A percentile compares a stretch with the other conserved stretches of the same genome.
Conservation (phyloP, 2,329 filamentous ascomycete species). For the Fusarium brevicatenulatum region DNA sequence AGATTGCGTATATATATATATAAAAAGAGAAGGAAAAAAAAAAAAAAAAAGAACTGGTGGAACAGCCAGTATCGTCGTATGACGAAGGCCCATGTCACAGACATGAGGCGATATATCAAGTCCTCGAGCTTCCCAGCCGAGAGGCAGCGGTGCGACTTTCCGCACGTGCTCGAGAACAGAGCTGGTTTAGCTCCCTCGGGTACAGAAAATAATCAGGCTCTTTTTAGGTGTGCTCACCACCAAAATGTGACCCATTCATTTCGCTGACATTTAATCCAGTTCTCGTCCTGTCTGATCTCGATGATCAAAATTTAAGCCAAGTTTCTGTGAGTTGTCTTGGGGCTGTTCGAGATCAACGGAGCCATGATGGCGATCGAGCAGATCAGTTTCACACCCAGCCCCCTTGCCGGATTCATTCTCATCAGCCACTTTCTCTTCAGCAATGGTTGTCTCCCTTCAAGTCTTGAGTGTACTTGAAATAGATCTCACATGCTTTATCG, state of each 20-base stretch:
- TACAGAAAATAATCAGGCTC: not conserved
- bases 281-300: constrained; percentile 12
- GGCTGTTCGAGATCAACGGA: constrained; percentile 9
- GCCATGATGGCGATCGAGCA: constrained; percentile 19
- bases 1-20: not conserved
- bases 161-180: not conserved
- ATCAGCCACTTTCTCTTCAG: not conserved
- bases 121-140: not conserved
- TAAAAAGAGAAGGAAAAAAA: not conserved
- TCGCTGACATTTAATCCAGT: not conserved
- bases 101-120: constrained; percentile 20
- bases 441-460: constrained; percentile 17
- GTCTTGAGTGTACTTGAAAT: constrained; percentile 46
- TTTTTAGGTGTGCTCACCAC: not conserved
- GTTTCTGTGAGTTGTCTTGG: not conserved
- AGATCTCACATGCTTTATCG: constrained; percentile 47
- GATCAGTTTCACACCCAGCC: constrained; percentile 20
- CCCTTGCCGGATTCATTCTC: constrained; percentile 3
- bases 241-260: not conserved
- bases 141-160: not conserved
- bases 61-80: constrained; percentile 32
- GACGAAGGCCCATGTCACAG: constrained; percentile 34
- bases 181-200: not conserved
- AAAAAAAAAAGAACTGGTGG: not conserved
- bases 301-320: not conserved